A percentile compares a stretch with the other conserved stretches of the same genome.
Conservation (phyloP, 1,139 yeast species). For the Scheffersomyces segobiensis region DNA sequence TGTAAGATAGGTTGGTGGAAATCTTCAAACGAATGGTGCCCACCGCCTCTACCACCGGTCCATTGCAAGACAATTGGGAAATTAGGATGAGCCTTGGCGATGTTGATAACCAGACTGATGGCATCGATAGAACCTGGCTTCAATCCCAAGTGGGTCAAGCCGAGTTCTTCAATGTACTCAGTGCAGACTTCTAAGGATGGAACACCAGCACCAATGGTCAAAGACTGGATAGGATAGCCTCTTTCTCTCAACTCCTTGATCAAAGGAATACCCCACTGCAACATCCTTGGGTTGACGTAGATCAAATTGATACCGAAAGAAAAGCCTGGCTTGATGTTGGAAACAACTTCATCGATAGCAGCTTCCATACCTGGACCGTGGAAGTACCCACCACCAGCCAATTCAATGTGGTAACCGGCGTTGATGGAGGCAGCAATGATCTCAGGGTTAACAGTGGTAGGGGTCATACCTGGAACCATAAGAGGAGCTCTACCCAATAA, state of each 20-base stretch:
- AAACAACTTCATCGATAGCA: conserved; percentile 73
- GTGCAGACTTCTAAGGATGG: conserved; percentile 97
- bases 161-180: conserved; percentile 90
- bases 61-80: conserved; percentile 98
- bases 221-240: conserved; percentile 94
- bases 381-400: conserved; percentile 99
- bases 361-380: conserved; percentile 64
- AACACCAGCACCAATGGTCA: conserved; percentile 99
- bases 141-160: conserved; percentile 90
- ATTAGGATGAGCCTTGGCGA: conserved; percentile 92
- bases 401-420: conserved; percentile 96
- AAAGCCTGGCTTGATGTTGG: conserved; percentile 72
- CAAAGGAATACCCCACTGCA: conserved; percentile 98
- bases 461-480: conserved; percentile 99
- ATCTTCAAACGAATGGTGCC: conserved; percentile 98
- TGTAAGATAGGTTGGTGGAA: conserved; percentile 97
- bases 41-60: conserved; percentile 99
- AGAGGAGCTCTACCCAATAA: conserved; percentile 93
- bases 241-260: conserved; percentile 82
- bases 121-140: conserved; percentile 98
- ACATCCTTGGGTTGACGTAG: conserved; percentile 95
- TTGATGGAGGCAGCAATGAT: conserved; percentile 91
- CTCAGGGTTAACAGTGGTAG: conserved; percentile 92
- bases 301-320: conserved; percentile 91
- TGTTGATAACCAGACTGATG: conserved; percentile 78